Percentiles rank a stretch among this genome's conserved stretches.
Evolutionary conservation across 768 basidiomycete species (phyloP).

Genomic region (Pleurotus citrinopileatus): DNA sequence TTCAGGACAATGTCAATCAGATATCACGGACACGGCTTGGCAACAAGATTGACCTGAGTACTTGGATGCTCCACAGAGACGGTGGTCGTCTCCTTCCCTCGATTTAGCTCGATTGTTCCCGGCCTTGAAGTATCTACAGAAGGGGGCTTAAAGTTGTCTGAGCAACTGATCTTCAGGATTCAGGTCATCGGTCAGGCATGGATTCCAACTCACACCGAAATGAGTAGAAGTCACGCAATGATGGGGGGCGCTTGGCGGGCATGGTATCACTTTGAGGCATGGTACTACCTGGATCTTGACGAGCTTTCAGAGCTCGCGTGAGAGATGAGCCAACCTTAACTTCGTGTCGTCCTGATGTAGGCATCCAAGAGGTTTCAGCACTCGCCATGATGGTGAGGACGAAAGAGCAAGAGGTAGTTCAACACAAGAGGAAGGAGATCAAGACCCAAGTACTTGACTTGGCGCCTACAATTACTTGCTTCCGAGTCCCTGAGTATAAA

Average conservation of each 20-base stretch:
- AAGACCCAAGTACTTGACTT: too few species aligned
- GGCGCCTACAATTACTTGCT: conserved; percentile 5
- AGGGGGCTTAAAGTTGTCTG: conserved; percentile 77
- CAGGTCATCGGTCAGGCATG: background rate
- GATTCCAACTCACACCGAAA: conserved; percentile 58
- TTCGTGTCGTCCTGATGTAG: conserved; percentile 51
- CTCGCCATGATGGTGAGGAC: conserved; percentile 34
- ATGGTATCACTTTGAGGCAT: conserved; percentile 38
- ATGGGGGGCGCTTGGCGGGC: conserved; percentile 38
- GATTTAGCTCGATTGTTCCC: conserved; percentile 62
- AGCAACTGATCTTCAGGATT: background rate
- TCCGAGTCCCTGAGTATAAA: conserved; percentile 7
- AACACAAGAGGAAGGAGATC: too few species aligned
- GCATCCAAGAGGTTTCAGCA: conserved; percentile 49
- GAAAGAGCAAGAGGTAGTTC: background rate
- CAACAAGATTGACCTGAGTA: conserved; percentile 49
- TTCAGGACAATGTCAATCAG: conserved; percentile 18
- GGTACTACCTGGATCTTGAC: too few species aligned
- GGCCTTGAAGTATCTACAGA: conserved; percentile 65
- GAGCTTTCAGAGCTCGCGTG: conserved; percentile 62
- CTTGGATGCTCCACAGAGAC: conserved; percentile 67
- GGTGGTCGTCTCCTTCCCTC: conserved; percentile 45
- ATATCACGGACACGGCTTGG: background rate
- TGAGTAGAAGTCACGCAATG: conserved; percentile 72
- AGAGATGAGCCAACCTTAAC: conserved; percentile 65